Conservation (phyloP, 2,329 filamentous ascomycete genomes). For the Diaporthe citriasiana region DNA sequence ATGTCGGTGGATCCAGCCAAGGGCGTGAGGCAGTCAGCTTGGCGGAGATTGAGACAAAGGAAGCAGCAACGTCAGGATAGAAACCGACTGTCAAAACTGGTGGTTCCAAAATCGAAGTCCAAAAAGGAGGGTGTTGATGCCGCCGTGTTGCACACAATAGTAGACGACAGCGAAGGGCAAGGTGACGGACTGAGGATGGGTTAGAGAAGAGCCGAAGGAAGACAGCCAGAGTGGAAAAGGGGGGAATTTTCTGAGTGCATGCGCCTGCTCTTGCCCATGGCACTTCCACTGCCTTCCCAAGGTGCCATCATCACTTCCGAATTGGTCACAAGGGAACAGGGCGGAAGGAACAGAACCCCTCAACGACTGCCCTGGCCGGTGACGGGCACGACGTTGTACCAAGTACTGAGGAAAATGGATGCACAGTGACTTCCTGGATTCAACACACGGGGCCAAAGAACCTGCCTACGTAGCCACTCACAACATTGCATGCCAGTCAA, state of each 20-base stretch:
- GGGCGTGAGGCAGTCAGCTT: neutral
- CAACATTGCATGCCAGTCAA: neutral
- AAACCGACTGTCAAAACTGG: conserved; percentile 40
- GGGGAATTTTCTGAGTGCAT: neutral
- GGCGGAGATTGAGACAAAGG: neutral
- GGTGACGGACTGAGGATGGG: neutral
- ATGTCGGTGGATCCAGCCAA: conserved; percentile 9
- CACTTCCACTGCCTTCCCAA: neutral
- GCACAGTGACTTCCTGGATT: too few relatives aligned
- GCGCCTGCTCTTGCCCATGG: neutral
- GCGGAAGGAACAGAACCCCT: neutral
- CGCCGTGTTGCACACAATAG: neutral
- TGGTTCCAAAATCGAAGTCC: conserved; percentile 44
- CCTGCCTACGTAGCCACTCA: neutral
- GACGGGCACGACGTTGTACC: too few relatives aligned
- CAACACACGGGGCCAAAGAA: neutral
- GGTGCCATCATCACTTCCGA: neutral
- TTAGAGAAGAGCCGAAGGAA: neutral
- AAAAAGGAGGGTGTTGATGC: conserved; percentile 37
- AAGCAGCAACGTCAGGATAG: conserved; percentile 9
- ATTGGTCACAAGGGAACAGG: neutral
- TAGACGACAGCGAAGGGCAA: conserved; percentile 11
- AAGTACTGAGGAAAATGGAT: too few relatives aligned
- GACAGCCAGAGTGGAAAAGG: neutral
- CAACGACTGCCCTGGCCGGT: neutral